phyloP scores from a whole-genome alignment of 2,329 filamentous ascomycete genomes.

The Talaromyces funiculosus region DNA sequence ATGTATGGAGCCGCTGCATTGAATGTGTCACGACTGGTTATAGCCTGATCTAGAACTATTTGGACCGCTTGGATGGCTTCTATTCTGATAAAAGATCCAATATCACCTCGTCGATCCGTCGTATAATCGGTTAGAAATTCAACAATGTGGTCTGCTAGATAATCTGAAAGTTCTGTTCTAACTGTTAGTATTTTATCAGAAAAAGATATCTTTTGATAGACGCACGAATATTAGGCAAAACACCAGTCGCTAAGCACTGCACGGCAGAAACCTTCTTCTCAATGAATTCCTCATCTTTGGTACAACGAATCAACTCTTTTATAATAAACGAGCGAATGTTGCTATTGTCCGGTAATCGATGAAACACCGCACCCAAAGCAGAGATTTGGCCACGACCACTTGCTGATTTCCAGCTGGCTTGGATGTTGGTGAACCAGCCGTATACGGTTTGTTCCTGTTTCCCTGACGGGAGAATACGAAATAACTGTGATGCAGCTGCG shows the following conservation, averaged over 20 bases:
- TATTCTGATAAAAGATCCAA: conserved; percentile 78
- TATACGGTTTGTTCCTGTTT: conserved; percentile 33
- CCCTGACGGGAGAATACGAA: conserved; percentile 29
- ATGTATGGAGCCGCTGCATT: conserved; percentile 15
- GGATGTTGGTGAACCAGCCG: conserved; percentile 36
- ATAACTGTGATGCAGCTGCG: conserved; percentile 35
- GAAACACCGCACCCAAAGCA: conserved; percentile 38
- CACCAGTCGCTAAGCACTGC: conserved; percentile 31
- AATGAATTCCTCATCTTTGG: conserved; percentile 34
- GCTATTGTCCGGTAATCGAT: conserved; percentile 23
- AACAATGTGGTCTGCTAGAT: conserved; percentile 26
- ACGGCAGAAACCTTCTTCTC: conserved; percentile 39
- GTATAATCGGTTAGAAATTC: conserved; percentile 75
- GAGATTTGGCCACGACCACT: conserved; percentile 41
- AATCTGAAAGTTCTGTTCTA: conserved; percentile 25
- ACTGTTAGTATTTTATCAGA: conserved; percentile 17
- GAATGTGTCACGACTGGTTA: neutral
- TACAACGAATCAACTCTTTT: conserved; percentile 29
- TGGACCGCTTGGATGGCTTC: conserved; percentile 67
- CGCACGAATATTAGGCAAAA: conserved; percentile 36
- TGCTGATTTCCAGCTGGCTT: conserved; percentile 31
- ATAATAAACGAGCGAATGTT: conserved; percentile 26
- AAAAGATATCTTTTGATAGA: neutral
- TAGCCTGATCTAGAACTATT: conserved; percentile 3
- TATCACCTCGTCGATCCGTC: conserved; percentile 79